Conservation (phyloP, 495 filamentous ascomycete species). For the Penicillium roqueforti region DNA sequence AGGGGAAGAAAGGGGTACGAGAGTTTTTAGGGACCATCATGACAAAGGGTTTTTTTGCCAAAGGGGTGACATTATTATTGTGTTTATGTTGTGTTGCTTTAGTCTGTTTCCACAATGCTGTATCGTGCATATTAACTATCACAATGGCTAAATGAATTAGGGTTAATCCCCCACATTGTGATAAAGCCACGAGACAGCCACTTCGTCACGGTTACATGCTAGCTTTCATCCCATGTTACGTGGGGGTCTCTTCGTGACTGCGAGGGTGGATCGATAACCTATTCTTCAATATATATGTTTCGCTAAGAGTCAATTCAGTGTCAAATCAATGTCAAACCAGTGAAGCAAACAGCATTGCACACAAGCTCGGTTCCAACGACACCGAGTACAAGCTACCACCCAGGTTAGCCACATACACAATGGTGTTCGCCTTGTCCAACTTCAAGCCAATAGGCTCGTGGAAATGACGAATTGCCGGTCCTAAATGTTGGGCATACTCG, state of each 20-base stretch:
- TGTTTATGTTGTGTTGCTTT: background rate
- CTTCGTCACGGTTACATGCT: too few species aligned
- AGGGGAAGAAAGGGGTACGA: background rate
- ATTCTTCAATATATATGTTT: background rate
- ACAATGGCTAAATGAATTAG: too few species aligned
- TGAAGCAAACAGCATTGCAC: constrained; percentile 27
- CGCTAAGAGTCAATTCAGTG: constrained; percentile 25
- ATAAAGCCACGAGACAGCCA: too few species aligned
- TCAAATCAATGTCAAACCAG: too few species aligned
- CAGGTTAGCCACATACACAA: constrained; percentile 45
- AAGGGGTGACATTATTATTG: background rate
- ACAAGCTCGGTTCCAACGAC: constrained; percentile 35
- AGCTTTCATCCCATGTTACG: background rate
- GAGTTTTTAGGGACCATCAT: too few species aligned
- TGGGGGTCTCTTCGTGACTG: background rate
- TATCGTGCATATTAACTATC: background rate
- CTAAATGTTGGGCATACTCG: too few species aligned
- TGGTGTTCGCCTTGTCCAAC: constrained; percentile 31
- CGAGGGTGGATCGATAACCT: background rate
- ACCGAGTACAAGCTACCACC: constrained; percentile 45
- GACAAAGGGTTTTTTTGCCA: too few species aligned
- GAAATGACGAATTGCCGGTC: too few species aligned
- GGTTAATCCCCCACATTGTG: too few species aligned
- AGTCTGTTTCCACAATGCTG: background rate
- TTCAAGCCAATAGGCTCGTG: constrained; percentile 43